Conservation (phyloP, 2,329 filamentous ascomycete species). For the Verticillium dahliae region DNA sequence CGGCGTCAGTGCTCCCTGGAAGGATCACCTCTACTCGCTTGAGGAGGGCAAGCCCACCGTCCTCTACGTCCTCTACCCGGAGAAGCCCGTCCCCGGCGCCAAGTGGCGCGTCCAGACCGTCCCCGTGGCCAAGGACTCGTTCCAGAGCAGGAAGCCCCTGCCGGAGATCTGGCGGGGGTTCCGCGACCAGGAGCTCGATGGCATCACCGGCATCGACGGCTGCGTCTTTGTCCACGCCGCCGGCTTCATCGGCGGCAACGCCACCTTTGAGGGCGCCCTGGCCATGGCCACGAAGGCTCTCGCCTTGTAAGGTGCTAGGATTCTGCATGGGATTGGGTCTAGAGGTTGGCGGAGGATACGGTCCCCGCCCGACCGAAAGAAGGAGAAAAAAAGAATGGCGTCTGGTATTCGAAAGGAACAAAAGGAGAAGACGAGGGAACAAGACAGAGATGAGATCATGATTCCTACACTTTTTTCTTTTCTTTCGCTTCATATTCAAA, state of each 20-base stretch:
- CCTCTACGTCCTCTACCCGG: constrained; percentile 86
- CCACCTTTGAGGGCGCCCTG: constrained; percentile 80
- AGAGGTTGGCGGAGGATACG: not conserved
- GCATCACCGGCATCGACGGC: constrained; percentile 60
- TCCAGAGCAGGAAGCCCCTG: constrained; percentile 84
- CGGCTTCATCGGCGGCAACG: constrained; percentile 94
- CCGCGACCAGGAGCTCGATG: constrained; percentile 77
- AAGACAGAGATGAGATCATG: not conserved
- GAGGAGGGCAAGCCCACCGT: constrained; percentile 59
- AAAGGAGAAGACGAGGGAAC: not conserved
- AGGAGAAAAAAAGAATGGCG: not conserved
- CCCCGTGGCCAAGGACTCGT: constrained; percentile 77
- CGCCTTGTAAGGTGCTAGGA: constrained; percentile 15
- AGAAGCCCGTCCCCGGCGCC: constrained; percentile 64
- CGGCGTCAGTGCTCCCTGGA: constrained; percentile 79
- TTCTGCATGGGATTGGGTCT: not conserved
- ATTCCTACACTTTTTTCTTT: not conserved
- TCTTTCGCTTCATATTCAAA: too few relatives aligned
- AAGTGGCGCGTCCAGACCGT: constrained; percentile 96
- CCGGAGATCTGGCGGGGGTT: constrained; percentile 90
- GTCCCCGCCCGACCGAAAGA: not conserved
- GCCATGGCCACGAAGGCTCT: constrained; percentile 78
- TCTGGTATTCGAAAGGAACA: not conserved
- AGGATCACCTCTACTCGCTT: constrained; percentile 87
- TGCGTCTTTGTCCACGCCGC: constrained; percentile 90